Base-by-base conservation (phyloP, 2,329 filamentous ascomycete genomes). In the Phyllosticta capitalensis region DNA sequence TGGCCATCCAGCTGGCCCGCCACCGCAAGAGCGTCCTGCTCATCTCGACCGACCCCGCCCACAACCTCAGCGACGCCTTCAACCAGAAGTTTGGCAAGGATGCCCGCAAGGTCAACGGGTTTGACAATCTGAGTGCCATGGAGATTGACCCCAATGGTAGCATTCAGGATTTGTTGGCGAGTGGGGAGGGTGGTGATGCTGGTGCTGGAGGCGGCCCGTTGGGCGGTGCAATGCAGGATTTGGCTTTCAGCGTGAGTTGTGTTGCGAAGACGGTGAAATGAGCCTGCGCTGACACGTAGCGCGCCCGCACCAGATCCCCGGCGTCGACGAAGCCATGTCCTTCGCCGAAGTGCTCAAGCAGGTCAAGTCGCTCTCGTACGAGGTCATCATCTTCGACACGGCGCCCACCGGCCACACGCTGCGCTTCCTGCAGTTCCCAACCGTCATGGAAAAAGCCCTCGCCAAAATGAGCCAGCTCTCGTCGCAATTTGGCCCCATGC, bases 11-110 rank as follows among this genome's bases (percentile, higher is more conserved):
- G 77, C 89, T 99, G 65, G 91, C 94, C 68, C 91, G 88, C 76
- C 90, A 91, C 68, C 90, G 94, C 76, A 92, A 92, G 76, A 95
- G 89, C 63, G 94, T 99, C 63, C 85, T 99, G 61, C 87, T 99
- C 73, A 99, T 99, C 78, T 96, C 92, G 48, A 99, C 94, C 68
- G 94, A 99, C 75, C 94, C 94, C 57, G 94, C 94, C 56, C 94
- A 99, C 82, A 99, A 99, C 78, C 82, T 99, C 64, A 94, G 89
- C 67, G 94, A 99, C 78, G 94, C 94, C 62, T 99, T 99, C 76
- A 90, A 90, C 66, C 92, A 99, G 76, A 99, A 99, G 78, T 99
- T 99, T 71, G 94, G 94, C 79, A 99, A 99, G 81, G 94, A 99
- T 76, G 94, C 94, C 58, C 86, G 91, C 64, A 84, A 96, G 48